Conservation (phyloP, 495 filamentous ascomycete species). For the Neurospora cerealis region DNA sequence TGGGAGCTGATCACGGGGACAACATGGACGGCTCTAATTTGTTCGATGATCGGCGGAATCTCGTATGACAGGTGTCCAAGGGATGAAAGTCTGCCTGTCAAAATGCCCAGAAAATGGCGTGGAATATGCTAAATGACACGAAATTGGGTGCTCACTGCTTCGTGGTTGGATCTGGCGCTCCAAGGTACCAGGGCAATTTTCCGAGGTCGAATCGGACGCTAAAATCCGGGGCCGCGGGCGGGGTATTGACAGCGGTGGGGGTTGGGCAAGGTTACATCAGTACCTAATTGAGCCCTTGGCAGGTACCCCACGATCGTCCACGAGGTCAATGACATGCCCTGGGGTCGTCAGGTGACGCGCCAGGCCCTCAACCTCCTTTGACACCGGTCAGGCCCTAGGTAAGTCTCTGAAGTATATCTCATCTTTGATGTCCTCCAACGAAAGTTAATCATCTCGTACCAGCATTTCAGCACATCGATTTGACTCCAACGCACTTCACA, state of each 20-base stretch:
- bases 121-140: background rate
- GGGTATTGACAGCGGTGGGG: background rate
- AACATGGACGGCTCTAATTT: background rate
- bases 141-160: background rate
- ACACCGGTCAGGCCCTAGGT: background rate
- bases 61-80: background rate
- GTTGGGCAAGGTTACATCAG: background rate
- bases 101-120: background rate
- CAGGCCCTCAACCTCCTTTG: background rate
- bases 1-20: background rate
- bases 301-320: background rate
- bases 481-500: background rate
- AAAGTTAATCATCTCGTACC: background rate
- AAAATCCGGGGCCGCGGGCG: background rate
- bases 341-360: background rate
- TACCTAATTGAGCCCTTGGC: background rate
- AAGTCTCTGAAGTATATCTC: background rate
- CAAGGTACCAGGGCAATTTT: background rate
- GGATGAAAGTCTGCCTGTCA: background rate
- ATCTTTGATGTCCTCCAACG: background rate
- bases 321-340: background rate
- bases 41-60: background rate
- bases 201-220: background rate
- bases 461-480: background rate
- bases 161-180: background rate